Percentiles rank a stretch among this genome's conserved stretches.
phyloP scores from a whole-genome alignment of 1,139 yeast genomes.

The Pichia sp. region DNA sequence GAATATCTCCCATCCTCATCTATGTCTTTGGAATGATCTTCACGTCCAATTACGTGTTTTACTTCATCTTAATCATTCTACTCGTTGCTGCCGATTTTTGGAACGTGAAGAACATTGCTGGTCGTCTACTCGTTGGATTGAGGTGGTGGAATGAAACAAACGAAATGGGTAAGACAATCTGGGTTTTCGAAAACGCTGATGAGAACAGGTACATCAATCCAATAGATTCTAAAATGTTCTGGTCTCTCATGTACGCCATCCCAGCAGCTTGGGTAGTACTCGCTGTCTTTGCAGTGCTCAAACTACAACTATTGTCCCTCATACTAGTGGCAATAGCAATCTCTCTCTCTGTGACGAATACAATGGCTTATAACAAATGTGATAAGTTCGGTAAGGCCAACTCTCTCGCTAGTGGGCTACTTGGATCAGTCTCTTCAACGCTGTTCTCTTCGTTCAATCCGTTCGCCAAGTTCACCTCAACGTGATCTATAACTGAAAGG shows the following conservation, averaged over 20 bases:
- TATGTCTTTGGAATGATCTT: conserved; percentile 68
- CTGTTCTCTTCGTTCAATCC: conserved; percentile 47
- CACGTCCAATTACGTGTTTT: conserved; percentile 59
- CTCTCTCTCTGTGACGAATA: conserved; percentile 68
- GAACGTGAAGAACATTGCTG: conserved; percentile 88
- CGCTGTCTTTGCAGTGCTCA: conserved; percentile 70
- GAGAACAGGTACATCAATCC: conserved; percentile 81
- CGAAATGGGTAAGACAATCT: conserved; percentile 61
- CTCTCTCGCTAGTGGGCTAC: conserved; percentile 25
- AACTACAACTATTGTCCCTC: conserved; percentile 70
- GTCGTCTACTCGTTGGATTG: conserved; percentile 81
- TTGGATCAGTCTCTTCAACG: conserved; percentile 43
- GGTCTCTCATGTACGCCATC: conserved; percentile 69
- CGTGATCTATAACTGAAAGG: too few species aligned
- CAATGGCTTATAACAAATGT: conserved; percentile 84
- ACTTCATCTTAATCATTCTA: conserved; percentile 71
- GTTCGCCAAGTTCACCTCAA: conserved; percentile 20
- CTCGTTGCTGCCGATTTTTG: conserved; percentile 86
- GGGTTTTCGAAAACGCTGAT: conserved; percentile 88
- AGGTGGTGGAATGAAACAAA: conserved; percentile 90
- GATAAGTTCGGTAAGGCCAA: conserved; percentile 88
- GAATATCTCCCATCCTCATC: conserved; percentile 56
- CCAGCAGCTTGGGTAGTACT: conserved; percentile 72
- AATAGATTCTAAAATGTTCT: conserved; percentile 81
- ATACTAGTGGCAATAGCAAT: conserved; percentile 59